These are phyloP conservation scores for Tulasnella sp. DNA, from an alignment of 768 basidiomycete genomes.

Conservation along the genomic window DNA sequence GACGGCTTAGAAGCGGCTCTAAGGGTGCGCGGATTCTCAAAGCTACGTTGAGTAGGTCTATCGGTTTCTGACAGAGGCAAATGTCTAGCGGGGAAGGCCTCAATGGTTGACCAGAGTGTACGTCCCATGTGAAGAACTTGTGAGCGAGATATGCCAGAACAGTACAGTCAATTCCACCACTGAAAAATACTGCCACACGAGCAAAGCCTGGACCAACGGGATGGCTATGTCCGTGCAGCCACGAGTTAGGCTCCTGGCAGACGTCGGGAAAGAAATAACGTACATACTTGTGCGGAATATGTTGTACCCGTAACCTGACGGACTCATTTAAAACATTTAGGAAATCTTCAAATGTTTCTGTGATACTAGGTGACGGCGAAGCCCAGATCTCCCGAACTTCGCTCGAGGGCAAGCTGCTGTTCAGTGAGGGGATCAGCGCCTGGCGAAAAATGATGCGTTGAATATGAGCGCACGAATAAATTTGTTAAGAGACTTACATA, in stretches of 20 bases:
- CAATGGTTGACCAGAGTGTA: no score
- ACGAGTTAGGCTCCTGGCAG: not conserved
- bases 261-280: constrained; percentile 36
- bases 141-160: constrained; percentile 77
- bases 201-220: constrained; percentile 38
- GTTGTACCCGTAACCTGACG: constrained; percentile 59
- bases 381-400: not conserved
- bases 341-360: not conserved
- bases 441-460: not conserved
- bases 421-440: not conserved
- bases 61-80: constrained; percentile 69
- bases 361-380: not conserved
- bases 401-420: not conserved
- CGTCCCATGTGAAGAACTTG: constrained; percentile 40
- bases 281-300: constrained; percentile 53
- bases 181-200: constrained; percentile 82
- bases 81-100: constrained; percentile 46
- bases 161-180: constrained; percentile 93
- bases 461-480: not conserved
- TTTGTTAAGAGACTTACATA: not conserved
- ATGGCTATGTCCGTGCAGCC: not conserved
- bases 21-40: constrained; percentile 88
- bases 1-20: constrained; percentile 46
- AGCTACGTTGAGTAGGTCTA: constrained; percentile 89
- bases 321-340: not conserved